Evolutionary conservation across 768 basidiomycete species (phyloP), one percentile per base, ranked within the genome.

Genomic region (Hemileccinum rubropunctum): DNA sequence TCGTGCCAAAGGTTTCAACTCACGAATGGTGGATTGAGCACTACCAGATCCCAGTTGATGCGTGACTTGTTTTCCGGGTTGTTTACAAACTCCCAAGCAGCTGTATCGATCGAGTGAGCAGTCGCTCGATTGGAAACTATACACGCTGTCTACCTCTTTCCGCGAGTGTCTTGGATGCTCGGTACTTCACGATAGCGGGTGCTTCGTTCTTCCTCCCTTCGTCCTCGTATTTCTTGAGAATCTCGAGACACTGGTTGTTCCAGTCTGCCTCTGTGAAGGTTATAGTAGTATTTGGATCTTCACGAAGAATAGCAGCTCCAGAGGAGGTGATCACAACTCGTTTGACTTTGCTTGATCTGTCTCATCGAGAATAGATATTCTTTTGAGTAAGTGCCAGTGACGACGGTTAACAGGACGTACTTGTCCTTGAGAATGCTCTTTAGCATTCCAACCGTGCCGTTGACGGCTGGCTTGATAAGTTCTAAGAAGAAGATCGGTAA

Each of bases 251-350:
- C 44, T 68, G 68, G 13, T 78, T 63, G 56, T 86, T 84, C 88
- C 87, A 89, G 64, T 87, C 73, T 12, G 57, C 52, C 59, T 86
- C 82, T 34, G 61, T 69, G 57, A 73, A 79, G 1, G 68, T 66
- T 1, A 36, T 27, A 0, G 64, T 54, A 0, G 64, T 54, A 0
- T 57, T 58, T 1, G 71, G 62, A 0, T 56, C 54, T 0, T 65
- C 51, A 3, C 58, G 53, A 2, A 76, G 52, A 12, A 86, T 58
- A 0, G 82, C 68, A 1, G 79, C 85, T 40, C 64, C 70, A 2
- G 86, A 88, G 10, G 82, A 82, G 0, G 85, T 88, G 50, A 88
- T 65, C 8, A 90, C 80, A 37, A 93, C 71, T 3, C 89, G 79
- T 62, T 86, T 82, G 56, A 91, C 72, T 9, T 14, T 73, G 54